Conservation (phyloP, 768 basidiomycete species). For the Glaciozyma martinii region DNA sequence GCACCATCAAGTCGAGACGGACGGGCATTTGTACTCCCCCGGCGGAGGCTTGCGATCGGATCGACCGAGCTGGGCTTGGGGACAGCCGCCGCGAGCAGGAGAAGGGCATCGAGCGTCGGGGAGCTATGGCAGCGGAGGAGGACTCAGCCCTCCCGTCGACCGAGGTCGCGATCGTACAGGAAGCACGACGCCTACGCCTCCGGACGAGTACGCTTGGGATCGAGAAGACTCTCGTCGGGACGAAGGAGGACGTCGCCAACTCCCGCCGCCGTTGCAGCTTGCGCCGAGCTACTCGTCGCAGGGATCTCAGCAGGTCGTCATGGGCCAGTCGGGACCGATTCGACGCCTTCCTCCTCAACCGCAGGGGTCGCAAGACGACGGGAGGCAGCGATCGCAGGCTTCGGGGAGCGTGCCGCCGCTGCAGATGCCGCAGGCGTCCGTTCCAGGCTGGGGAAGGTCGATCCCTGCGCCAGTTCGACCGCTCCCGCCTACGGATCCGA, state of each 20-base stretch:
- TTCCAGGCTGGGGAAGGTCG: neutral
- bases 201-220: neutral
- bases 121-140: neutral
- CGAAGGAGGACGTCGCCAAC: too few relatives aligned
- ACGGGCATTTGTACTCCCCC: too few relatives aligned
- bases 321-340: conserved; percentile 14
- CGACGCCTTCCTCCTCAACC: conserved; percentile 21
- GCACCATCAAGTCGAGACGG: too few relatives aligned
- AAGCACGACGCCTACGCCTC: neutral
- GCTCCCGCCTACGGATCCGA: neutral
- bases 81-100: conserved; percentile 10
- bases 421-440: conserved; percentile 4
- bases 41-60: too few relatives aligned
- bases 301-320: conserved; percentile 12
- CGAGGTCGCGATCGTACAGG: neutral
- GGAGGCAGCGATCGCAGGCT: conserved; percentile 9
- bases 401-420: neutral
- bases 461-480: neutral
- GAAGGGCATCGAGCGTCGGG: neutral
- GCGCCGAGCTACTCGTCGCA: conserved; percentile 1
- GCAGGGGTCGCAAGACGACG: neutral
- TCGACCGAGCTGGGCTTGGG: neutral
- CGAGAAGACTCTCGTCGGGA: conserved; percentile 12
- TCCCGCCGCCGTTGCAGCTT: neutral
- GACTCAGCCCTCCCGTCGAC: conserved; percentile 14